Conservation (phyloP, 139 green algal species). For the Picochlorum costavermella region DNA sequence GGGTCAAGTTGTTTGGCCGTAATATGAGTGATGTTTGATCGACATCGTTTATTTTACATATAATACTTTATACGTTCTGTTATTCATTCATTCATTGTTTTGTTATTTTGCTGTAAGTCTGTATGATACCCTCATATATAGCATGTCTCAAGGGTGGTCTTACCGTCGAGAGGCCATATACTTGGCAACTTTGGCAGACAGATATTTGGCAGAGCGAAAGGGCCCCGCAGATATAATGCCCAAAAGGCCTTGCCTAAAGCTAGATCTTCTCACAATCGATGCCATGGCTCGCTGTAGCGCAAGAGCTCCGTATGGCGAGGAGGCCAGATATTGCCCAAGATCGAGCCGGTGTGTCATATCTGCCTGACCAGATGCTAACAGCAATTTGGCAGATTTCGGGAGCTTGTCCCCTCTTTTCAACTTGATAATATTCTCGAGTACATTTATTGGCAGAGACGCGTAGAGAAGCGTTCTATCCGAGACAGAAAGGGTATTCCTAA, state of each 20-base stretch:
- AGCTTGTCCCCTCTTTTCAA: not conserved
- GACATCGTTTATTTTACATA: no score
- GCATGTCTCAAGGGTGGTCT: not conserved
- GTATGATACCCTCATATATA: no score
- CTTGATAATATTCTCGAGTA: not conserved
- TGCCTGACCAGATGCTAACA: not conserved
- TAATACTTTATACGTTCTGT: no score
- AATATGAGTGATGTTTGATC: not conserved
- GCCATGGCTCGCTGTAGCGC: constrained; percentile 11
- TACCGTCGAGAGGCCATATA: not conserved
- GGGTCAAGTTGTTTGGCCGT: no score
- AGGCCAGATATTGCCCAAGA: not conserved
- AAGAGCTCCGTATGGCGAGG: not conserved
- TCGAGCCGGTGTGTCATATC: not conserved
- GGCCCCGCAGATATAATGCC: constrained; percentile 20
- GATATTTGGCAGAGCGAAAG: constrained; percentile 22
- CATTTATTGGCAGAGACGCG: constrained; percentile 8
- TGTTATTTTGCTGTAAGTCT: no score
- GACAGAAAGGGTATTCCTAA: not conserved
- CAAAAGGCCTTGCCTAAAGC: constrained; percentile 12
- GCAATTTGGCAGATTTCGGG: not conserved
- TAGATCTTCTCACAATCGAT: constrained; percentile 20
- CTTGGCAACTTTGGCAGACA: constrained; percentile 20
- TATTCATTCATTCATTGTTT: no score
- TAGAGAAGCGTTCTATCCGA: constrained; percentile 8